Evolutionary conservation across 1,139 yeast genomes (phyloP), one percentile per base, ranked within the genome.

Genomic region (Schwanniomyces etchellsii): DNA sequence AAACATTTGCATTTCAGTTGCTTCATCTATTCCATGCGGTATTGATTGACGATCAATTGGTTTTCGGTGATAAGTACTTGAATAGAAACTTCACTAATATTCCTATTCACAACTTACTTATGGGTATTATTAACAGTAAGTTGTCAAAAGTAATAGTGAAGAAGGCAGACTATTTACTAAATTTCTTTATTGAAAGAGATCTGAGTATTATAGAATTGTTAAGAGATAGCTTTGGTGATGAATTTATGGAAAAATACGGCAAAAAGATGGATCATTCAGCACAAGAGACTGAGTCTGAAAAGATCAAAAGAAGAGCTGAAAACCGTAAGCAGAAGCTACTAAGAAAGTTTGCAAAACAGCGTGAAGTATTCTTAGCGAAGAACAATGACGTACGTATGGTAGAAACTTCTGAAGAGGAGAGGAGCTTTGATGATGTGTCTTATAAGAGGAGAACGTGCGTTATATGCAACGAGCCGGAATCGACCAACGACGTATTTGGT

Each of bases 11-110:
- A 28, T 72, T 76, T 10, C 77, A 74, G 30, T 47, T 78, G n/a
- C 61, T 82, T 27, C 91, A 81, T 44, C 61, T 81, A 34, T 40
- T 81, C 2, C 86, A 81, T 56, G 89, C 82, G 3, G 61, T 78
- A 4, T 48, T 81, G 16, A 37, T 67, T 14, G 86, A 81, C 48
- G 74, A 73, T 37, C 77, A 70, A 36, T 35, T 47, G 2, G 39
- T 64, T 2, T 50, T 62, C 38, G 77, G 76, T 0, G 38, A 50
- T 6, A 42, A 46, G 3, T 51, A 52, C 35, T 53, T 74, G 13
- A 62, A 73, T 27, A 61, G 64, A 13, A 47, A 59, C n/a, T 77
- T 73, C 39, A 52, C 75, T 13, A 56, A 61, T 18, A 71, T 73
- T 27, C 81, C 85, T 3, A 63, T 81, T 20, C 60, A 79, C 43